Conservation (phyloP, 2,329 filamentous ascomycete species). For the Xylaria arbuscula region DNA sequence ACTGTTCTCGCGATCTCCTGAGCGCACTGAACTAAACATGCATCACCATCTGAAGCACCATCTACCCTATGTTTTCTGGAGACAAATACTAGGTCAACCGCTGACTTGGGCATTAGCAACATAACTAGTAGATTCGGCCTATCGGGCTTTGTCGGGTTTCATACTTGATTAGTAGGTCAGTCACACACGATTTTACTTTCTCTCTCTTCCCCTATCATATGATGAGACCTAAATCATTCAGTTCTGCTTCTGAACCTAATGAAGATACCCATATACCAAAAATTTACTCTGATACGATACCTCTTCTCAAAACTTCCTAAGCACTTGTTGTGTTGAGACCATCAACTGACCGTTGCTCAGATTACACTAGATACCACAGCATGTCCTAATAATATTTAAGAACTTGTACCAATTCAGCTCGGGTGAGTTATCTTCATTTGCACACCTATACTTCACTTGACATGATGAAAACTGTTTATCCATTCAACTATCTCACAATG, state of each 20-base stretch:
- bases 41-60: conserved; percentile 78
- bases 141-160: too few relatives aligned
- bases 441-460: conserved; percentile 22
- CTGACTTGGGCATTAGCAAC: conserved; percentile 36
- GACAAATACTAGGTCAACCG: conserved; percentile 19
- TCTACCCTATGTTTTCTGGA: conserved; percentile 36
- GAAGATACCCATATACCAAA: conserved; percentile 76
- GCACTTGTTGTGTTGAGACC: conserved; percentile 12
- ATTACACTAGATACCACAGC: neutral
- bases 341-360: conserved; percentile 34
- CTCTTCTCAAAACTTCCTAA: conserved; percentile 1
- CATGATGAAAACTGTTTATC: conserved; percentile 76
- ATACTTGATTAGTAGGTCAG: conserved; percentile 20
- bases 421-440: conserved; percentile 21
- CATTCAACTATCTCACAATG: conserved; percentile 76
- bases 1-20: conserved; percentile 71
- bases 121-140: neutral
- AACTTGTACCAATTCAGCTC: neutral
- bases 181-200: neutral
- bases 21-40: conserved; percentile 74
- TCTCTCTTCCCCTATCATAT: conserved; percentile 60
- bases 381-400: neutral
- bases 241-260: conserved; percentile 80
- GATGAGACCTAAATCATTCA: conserved; percentile 73
- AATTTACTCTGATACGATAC: conserved; percentile 59